Base-by-base conservation (phyloP, 2,329 filamentous ascomycete genomes). In the Sporothrix pallida region DNA sequence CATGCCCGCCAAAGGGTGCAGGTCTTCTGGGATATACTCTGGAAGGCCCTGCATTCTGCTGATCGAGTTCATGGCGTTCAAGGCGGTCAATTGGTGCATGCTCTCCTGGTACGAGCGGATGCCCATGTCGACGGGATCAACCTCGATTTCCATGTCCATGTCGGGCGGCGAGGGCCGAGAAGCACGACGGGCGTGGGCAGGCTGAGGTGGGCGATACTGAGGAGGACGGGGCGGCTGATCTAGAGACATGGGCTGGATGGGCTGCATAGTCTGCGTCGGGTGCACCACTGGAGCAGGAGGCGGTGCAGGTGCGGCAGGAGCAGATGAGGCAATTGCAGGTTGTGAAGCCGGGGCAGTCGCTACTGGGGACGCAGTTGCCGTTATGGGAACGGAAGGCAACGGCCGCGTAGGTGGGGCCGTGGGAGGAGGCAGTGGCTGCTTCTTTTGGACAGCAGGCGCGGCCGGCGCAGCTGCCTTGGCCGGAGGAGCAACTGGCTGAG, bases 31-130 rank as follows among this genome's bases (percentile, higher is more conserved):
- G 31, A 37, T 5, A 37, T 37, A 37, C 31, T 37, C 58, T 62
- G 58, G 15, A 5, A 62, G 26, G 9, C 26, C 42, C 23, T 71
- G 54, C 44, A 71, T 63, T 13, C 15, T 15, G 13, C 48, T 42
- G 62, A 67, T 58, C n/a, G 48, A 13, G 8, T 58, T 20, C 71
- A 72, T 68, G 42, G 71, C 13, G 3, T 65, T 62, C 62, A 72
- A 48, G 62, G 12, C 48, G 13, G 6, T 7, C 48, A 52, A 23
- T 20, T 23, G 9, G n/a, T 56, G 52, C 20, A 56, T 13, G 5
- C 31, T 37, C 3, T 37, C 15, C 46, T 68, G 65, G 26, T 52
- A 50, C 26, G 46, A 15, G 46, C 26, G 23, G 12, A 63, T 42
- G 17, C n/a, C 58, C 6, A 42, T 10, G 54, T 23, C n/a, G 8